These are phyloP conservation scores for Gamsiella multidivaricata DNA, from an alignment of 192 early-diverging fungal species.

Conservation along the genomic window DNA sequence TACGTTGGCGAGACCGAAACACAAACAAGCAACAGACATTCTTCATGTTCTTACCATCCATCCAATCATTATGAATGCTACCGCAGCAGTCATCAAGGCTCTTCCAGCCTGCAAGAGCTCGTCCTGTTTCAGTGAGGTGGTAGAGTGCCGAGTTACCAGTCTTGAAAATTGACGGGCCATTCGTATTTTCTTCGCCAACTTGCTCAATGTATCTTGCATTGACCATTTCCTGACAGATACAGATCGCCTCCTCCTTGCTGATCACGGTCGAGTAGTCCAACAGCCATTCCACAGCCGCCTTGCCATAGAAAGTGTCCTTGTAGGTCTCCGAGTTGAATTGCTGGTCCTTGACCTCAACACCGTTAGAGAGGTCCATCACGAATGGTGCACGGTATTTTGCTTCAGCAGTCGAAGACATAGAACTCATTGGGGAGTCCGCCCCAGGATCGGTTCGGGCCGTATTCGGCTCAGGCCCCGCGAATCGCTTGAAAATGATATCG, in stretches of 20 bases:
- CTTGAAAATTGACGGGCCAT: constrained; percentile 28
- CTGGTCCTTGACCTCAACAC: constrained; percentile 58
- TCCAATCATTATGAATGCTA: constrained; percentile 41
- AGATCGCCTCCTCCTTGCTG: constrained; percentile 59
- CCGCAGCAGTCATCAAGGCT: constrained; percentile 10
- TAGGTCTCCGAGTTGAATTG: constrained; percentile 43
- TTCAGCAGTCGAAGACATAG: constrained; percentile 4
- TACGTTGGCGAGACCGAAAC: background rate
- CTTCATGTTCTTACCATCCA: constrained; percentile 24
- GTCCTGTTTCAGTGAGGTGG: constrained; percentile 49
- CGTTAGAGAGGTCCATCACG: constrained; percentile 39
- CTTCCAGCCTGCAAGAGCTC: constrained; percentile 51
- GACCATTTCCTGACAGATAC: constrained; percentile 59
- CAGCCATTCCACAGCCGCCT: constrained; percentile 60
- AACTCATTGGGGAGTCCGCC: background rate
- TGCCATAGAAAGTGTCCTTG: constrained; percentile 60
- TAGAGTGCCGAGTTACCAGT: constrained; percentile 41
- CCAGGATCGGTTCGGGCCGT: constrained; percentile 7
- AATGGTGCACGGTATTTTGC: constrained; percentile 19
- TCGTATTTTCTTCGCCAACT: constrained; percentile 25
- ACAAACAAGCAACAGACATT: background rate
- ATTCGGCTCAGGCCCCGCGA: constrained; percentile 58
- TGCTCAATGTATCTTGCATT: constrained; percentile 58
- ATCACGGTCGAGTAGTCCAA: constrained; percentile 62
- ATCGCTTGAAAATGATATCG: constrained; percentile 55